Evolutionary conservation across 1,284 basidiomycete genomes (phyloP).

Genomic region (Taiwanofungus camphoratus): DNA sequence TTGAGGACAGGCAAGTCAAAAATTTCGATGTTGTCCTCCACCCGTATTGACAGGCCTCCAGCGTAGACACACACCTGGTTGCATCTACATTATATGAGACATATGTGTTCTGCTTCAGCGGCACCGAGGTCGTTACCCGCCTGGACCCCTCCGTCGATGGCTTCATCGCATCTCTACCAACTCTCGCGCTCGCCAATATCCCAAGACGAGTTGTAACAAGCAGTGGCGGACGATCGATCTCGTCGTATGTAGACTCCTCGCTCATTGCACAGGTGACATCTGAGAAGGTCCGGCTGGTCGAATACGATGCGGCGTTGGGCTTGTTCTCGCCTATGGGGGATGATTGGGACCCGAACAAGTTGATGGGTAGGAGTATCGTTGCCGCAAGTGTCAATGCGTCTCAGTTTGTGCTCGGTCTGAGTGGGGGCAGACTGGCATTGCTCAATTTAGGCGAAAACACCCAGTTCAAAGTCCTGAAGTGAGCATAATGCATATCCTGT

Average conservation of each 20-base stretch:
- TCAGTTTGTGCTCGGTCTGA: slow-evolving; percentile 62
- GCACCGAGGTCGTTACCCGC: slow-evolving; percentile 32
- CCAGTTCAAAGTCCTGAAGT: slow-evolving; percentile 35
- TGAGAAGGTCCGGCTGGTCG: slow-evolving; percentile 46
- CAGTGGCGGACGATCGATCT: slow-evolving; percentile 21
- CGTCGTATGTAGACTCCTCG: slow-evolving; percentile 45
- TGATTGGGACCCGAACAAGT: slow-evolving; percentile 28
- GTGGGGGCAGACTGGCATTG: slow-evolving; percentile 48
- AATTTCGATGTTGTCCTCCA: neutral
- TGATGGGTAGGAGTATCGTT: slow-evolving; percentile 48
- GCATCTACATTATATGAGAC: slow-evolving; percentile 51
- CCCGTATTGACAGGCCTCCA: slow-evolving; percentile 14
- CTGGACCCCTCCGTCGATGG: slow-evolving; percentile 34
- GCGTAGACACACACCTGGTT: slow-evolving; percentile 51
- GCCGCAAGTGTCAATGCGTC: slow-evolving; percentile 61
- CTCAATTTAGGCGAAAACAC: slow-evolving; percentile 43
- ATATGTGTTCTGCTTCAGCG: slow-evolving; percentile 46
- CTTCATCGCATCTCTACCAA: slow-evolving; percentile 46
- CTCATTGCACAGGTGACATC: slow-evolving; percentile 70
- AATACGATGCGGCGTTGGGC: slow-evolving; percentile 39
- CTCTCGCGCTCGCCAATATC: slow-evolving; percentile 63
- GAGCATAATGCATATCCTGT: slow-evolving; percentile 14
- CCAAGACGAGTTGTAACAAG: slow-evolving; percentile 28
- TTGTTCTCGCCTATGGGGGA: slow-evolving; percentile 30
- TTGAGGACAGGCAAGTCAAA: slow-evolving; percentile 43